Evolutionary conservation across 192 early-diverging fungal genomes (phyloP).

Genomic region (Borealophlyctis nickersoniae): DNA sequence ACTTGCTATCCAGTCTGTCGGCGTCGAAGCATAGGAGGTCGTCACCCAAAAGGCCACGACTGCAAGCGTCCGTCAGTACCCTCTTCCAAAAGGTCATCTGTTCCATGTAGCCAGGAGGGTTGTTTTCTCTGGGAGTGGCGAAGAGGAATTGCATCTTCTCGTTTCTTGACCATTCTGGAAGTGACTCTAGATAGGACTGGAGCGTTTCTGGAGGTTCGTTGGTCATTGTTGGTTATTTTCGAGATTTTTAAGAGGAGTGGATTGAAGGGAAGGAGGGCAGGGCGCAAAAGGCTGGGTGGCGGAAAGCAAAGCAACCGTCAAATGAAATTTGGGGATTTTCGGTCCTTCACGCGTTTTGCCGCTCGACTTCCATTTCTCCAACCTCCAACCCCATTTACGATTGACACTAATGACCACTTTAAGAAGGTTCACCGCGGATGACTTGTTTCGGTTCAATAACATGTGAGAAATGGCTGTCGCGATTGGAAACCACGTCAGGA

Average conservation of each 20-base stretch:
- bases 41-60: conserved; percentile 8
- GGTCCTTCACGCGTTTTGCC: no score
- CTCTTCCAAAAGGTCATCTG: conserved; percentile 22
- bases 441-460: conserved; percentile 93
- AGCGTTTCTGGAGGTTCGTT: no score
- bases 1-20: conserved; percentile 14
- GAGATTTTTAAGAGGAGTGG: no score
- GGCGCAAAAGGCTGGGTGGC: no score
- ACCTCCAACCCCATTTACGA: no score
- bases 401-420: conserved; percentile 49
- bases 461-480: conserved; percentile 49
- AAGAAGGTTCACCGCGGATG: conserved; percentile 77
- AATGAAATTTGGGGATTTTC: no score
- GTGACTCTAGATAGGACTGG: neutral
- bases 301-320: no score
- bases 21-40: conserved; percentile 4
- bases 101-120: conserved; percentile 8
- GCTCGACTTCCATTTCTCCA: no score
- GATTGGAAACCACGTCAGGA: neutral
- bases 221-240: no score
- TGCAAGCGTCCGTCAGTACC: neutral
- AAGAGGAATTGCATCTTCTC: conserved; percentile 16
- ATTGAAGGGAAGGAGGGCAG: no score
- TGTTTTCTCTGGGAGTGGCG: neutral
- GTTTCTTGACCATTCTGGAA: neutral